These are phyloP conservation scores for Mycena galericulata DNA, from an alignment of 768 basidiomycete genomes.

Conservation along the genomic window DNA sequence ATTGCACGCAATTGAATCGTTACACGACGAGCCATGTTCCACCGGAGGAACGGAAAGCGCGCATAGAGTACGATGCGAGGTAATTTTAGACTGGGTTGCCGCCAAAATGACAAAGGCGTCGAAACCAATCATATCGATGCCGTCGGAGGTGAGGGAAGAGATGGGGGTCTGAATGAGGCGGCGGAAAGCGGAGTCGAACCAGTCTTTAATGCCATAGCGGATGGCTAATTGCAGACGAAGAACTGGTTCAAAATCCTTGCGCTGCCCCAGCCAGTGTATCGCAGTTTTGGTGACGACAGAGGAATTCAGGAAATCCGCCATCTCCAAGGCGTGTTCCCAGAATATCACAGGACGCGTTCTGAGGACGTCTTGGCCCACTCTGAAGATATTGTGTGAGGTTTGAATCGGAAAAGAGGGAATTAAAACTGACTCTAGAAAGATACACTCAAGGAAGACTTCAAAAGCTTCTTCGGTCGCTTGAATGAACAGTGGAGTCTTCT, in stretches of 20 bases:
- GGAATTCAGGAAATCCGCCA: slow-evolving; percentile 4
- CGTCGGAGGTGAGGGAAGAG: background rate
- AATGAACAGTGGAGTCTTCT: background rate
- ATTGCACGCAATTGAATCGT: background rate
- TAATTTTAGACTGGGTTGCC: background rate
- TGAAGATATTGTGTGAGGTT: background rate
- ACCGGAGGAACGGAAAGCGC: background rate
- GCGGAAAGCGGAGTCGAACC: background rate
- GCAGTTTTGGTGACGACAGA: background rate
- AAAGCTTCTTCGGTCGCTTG: background rate
- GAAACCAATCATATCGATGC: background rate
- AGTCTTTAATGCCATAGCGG: background rate
- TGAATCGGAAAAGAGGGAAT: background rate
- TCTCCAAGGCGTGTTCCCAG: background rate
- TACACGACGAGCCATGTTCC: background rate
- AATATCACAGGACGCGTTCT: background rate
- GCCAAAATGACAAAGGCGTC: background rate
- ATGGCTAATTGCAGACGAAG: background rate
- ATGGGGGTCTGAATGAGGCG: background rate
- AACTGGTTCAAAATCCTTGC: background rate
- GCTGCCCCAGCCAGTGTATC: background rate
- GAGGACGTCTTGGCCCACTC: background rate
- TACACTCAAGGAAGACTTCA: too few relatives aligned
- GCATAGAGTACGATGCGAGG: background rate
- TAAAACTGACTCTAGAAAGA: slow-evolving; percentile 2